These are phyloP conservation scores for Leccinum olivaceoglutinosum DNA, from an alignment of 1,284 basidiomycete genomes.

Conservation along the genomic window DNA sequence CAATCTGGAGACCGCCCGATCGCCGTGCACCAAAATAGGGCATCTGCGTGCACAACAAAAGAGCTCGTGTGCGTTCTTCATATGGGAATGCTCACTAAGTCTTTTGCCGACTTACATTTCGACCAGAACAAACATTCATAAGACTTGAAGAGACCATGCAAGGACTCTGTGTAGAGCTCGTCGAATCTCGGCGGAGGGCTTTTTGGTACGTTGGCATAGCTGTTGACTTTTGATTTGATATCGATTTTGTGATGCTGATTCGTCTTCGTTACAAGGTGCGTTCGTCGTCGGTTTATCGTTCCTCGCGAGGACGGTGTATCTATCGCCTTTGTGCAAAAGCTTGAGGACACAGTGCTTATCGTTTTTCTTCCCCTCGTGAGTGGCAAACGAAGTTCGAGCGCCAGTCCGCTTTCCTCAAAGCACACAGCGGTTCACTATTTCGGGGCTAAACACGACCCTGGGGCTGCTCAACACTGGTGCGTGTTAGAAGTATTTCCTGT, in stretches of 20 bases:
- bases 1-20: not conserved
- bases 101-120: not conserved
- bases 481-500: conserved; percentile 1
- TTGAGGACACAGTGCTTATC: conserved; percentile 79
- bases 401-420: conserved; percentile 3
- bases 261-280: conserved; percentile 45
- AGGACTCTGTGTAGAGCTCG: conserved; percentile 5
- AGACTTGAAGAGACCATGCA: conserved; percentile 1
- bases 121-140: conserved; percentile 1
- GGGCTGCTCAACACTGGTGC: conserved; percentile 70
- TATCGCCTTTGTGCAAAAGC: conserved; percentile 71
- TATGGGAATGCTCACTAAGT: too few relatives aligned
- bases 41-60: not conserved
- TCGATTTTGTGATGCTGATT: conserved; percentile 25
- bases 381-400: not conserved
- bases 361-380: conserved; percentile 84
- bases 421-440: conserved; percentile 77
- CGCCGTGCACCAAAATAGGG: not conserved
- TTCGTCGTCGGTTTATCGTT: conserved; percentile 90
- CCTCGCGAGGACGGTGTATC: conserved; percentile 85
- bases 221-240: too few relatives aligned
- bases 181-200: not conserved
- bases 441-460: conserved; percentile 87
- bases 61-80: conserved; percentile 5
- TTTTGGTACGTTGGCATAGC: conserved; percentile 47